phyloP scores from a whole-genome alignment of 495 filamentous ascomycete species.

The Schizothecium vesticola region DNA sequence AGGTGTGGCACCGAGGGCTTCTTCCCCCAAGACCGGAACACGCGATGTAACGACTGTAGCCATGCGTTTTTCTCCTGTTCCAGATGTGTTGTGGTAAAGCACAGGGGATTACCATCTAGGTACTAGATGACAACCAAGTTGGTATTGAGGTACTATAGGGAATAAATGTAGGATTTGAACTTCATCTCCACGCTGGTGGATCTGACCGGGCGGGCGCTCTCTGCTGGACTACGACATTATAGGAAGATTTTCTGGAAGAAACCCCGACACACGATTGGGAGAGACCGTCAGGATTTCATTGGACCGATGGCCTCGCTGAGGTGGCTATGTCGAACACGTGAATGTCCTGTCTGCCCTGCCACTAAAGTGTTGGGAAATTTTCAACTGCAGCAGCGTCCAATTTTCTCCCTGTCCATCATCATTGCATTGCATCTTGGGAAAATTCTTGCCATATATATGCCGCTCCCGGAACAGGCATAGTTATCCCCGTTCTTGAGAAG shows the following conservation, averaged over 20 bases:
- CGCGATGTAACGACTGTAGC: background rate
- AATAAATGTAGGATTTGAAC: no score
- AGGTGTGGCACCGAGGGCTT: background rate
- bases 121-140: no score
- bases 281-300: background rate
- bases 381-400: background rate
- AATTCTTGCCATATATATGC: background rate
- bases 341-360: background rate
- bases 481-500: background rate
- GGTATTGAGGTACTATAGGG: no score
- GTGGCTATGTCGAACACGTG: background rate
- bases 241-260: background rate
- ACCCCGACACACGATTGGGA: background rate
- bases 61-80: background rate
- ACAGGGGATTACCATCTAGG: background rate
- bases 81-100: background rate
- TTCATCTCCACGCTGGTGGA: no score
- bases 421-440: no score
- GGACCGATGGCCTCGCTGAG: background rate
- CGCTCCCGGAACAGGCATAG: background rate
- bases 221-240: background rate
- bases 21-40: background rate
- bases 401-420: background rate
- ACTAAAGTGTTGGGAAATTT: background rate
- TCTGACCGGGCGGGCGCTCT: no score